Evolutionary conservation across 768 basidiomycete genomes (phyloP).

Genomic region (Hydnum rufescens): DNA sequence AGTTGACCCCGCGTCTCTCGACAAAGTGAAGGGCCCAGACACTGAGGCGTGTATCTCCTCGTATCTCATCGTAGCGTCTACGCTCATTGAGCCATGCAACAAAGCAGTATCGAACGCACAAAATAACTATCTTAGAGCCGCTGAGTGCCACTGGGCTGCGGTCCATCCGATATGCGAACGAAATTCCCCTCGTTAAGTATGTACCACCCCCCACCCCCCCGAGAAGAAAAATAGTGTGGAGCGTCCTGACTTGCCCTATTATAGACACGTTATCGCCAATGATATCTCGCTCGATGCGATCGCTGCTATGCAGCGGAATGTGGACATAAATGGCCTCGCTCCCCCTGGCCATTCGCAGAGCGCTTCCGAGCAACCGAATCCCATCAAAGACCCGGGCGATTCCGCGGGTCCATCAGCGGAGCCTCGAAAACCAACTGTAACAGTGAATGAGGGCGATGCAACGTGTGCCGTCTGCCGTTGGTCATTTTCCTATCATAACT

Average conservation of each 20-base stretch:
- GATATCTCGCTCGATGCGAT: slow-evolving; percentile 72
- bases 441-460: slow-evolving; percentile 84
- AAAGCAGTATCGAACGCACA: neutral
- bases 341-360: neutral
- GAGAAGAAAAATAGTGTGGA: too few relatives aligned
- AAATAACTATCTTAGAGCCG: slow-evolving; percentile 65
- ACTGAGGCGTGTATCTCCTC: too few relatives aligned
- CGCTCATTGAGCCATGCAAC: too few relatives aligned
- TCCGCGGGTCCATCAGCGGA: neutral
- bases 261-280: slow-evolving; percentile 83
- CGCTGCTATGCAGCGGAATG: slow-evolving; percentile 70
- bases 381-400: neutral
- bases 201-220: slow-evolving; percentile 15
- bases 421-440: slow-evolving; percentile 22
- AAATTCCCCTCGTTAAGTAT: slow-evolving; percentile 80
- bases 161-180: slow-evolving; percentile 92
- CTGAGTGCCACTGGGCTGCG: slow-evolving; percentile 91
- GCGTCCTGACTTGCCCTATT: neutral
- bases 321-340: slow-evolving; percentile 59
- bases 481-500: neutral
- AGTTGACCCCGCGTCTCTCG: too few relatives aligned
- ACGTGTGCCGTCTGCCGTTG: slow-evolving; percentile 32
- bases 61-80: too few relatives aligned
- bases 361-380: slow-evolving; percentile 12
- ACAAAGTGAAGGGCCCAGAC: too few relatives aligned